Percentiles rank a stretch among this genome's conserved stretches.
phyloP scores from a whole-genome alignment of 2,329 filamentous ascomycete species.

The Xylariaceae sp. region DNA sequence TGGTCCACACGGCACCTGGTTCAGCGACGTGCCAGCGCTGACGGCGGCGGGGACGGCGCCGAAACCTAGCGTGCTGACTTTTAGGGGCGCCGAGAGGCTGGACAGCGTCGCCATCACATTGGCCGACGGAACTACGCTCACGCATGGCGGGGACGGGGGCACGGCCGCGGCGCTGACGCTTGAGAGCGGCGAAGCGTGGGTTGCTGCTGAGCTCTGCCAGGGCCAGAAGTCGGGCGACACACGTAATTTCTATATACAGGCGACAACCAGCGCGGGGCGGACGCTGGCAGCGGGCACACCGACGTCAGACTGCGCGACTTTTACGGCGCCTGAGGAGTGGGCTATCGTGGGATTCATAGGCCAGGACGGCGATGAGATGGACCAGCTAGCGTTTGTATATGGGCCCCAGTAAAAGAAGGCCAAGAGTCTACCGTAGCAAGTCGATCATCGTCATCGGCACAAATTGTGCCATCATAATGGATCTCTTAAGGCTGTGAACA shows the following conservation, averaged over 20 bases:
- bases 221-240: slow-evolving; percentile 52
- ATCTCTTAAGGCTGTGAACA: no score
- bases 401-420: slow-evolving; percentile 44
- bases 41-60: slow-evolving; percentile 42
- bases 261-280: slow-evolving; percentile 57
- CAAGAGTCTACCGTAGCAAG: neutral
- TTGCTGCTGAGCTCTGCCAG: slow-evolving; percentile 55
- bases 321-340: slow-evolving; percentile 47
- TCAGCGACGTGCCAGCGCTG: slow-evolving; percentile 57
- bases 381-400: slow-evolving; percentile 58
- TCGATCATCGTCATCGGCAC: neutral
- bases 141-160: slow-evolving; percentile 62
- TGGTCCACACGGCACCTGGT: slow-evolving; percentile 58
- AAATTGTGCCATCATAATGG: no score
- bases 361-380: slow-evolving; percentile 59
- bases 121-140: slow-evolving; percentile 53
- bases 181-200: slow-evolving; percentile 55
- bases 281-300: slow-evolving; percentile 51
- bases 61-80: slow-evolving; percentile 47
- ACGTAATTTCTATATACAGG: slow-evolving; percentile 61
- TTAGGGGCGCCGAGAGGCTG: slow-evolving; percentile 55
- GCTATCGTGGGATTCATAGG: slow-evolving; percentile 46
- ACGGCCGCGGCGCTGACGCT: slow-evolving; percentile 50
- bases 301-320: slow-evolving; percentile 53
- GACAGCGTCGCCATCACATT: slow-evolving; percentile 57